A percentile compares a stretch with the other conserved stretches of the same genome.
phyloP scores from a whole-genome alignment of 1,139 yeast species.

The Kurtzmaniella quercitrusa region DNA sequence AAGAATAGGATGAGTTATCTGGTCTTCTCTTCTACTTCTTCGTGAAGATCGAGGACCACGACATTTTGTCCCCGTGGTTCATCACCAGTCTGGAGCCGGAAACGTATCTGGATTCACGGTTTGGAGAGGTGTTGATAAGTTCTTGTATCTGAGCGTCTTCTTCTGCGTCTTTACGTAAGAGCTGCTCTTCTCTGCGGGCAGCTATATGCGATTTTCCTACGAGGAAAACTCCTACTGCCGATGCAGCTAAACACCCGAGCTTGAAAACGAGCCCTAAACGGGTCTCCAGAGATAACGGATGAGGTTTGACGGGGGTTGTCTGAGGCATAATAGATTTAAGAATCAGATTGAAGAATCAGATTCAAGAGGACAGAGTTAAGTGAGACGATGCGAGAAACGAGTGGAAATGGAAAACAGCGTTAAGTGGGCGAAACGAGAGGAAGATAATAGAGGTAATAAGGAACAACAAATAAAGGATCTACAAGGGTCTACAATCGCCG shows the following conservation, averaged over 20 bases:
- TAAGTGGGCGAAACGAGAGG: no score
- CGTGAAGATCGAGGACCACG: constrained; percentile 29
- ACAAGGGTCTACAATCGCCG: no score
- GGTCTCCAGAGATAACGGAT: constrained; percentile 24
- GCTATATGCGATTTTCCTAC: constrained; percentile 39
- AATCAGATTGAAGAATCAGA: no score
- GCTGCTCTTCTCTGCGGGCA: constrained; percentile 31
- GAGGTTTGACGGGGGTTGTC: neutral
- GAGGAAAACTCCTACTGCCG: constrained; percentile 29
- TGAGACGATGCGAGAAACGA: no score
- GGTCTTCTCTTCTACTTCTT: constrained; percentile 10
- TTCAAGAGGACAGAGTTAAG: no score
- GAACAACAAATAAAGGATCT: no score
- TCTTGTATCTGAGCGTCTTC: constrained; percentile 38
- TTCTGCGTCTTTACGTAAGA: constrained; percentile 19
- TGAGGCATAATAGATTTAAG: no score
- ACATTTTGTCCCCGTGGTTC: constrained; percentile 43
- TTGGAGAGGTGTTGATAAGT: constrained; percentile 16
- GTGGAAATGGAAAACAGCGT: no score
- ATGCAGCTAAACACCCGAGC: constrained; percentile 28
- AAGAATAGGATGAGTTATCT: constrained; percentile 7
- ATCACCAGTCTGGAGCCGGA: constrained; percentile 60
- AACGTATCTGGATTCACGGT: constrained; percentile 57
- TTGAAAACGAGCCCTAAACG: constrained; percentile 31
- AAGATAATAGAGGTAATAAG: no score